Conservation (phyloP, 106 monocot genomes). For the Dioscorea zingiberensis region DNA sequence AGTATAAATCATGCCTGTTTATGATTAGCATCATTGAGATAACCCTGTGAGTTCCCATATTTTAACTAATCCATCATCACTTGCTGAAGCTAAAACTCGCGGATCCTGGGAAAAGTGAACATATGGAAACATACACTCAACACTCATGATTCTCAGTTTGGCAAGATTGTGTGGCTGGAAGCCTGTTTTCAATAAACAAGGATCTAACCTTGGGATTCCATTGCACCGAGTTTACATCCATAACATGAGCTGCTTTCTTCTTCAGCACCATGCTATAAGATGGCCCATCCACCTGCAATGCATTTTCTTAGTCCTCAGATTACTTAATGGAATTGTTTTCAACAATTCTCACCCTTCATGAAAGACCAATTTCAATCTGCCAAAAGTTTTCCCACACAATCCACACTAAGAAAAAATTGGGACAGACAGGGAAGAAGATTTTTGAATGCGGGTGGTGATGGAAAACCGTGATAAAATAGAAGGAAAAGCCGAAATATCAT, state of each 20-base stretch:
- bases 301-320: background rate
- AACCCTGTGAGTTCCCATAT: conserved; percentile 40
- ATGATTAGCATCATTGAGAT: background rate
- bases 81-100: conserved; percentile 46
- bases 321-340: background rate
- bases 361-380: background rate
- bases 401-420: too few relatives aligned
- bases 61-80: conserved; percentile 62
- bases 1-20: too few relatives aligned
- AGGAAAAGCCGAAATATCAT: too few relatives aligned
- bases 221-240: conserved; percentile 64
- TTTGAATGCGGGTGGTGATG: too few relatives aligned
- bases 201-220: conserved; percentile 48
- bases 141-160: background rate
- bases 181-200: background rate
- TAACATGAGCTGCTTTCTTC: conserved; percentile 71
- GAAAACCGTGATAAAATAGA: too few relatives aligned
- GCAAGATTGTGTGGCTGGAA: background rate
- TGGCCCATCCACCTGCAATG: conserved; percentile 38
- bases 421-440: too few relatives aligned
- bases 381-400: background rate
- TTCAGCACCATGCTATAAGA: conserved; percentile 51
- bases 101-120: conserved; percentile 34
- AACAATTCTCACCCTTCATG: background rate
- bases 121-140: background rate